These are phyloP conservation scores for Phytophthora multivora DNA, from an alignment of 352 stramenopile species.

Conservation along the genomic window DNA sequence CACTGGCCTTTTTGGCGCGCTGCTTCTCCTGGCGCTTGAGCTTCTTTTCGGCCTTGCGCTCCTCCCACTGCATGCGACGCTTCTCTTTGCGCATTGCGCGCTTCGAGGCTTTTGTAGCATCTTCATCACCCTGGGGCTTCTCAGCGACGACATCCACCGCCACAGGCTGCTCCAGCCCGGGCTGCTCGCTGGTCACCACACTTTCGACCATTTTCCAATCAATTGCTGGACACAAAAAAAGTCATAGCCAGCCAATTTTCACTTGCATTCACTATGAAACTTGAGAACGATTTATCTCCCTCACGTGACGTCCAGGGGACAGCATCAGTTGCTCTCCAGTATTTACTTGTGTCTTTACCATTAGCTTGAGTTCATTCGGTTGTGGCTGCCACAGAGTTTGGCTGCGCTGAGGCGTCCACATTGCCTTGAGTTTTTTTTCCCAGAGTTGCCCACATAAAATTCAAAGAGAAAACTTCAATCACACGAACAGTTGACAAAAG, in stretches of 20 bases:
- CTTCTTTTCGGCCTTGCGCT: constrained; percentile 90
- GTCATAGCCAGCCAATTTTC: constrained; percentile 16
- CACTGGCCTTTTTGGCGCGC: constrained; percentile 36
- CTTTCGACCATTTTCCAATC: constrained; percentile 4
- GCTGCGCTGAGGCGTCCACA: neutral
- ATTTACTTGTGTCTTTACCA: neutral
- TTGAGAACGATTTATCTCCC: too few species aligned
- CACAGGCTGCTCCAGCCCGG: neutral
- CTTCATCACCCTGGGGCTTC: neutral
- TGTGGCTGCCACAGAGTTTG: constrained; percentile 3
- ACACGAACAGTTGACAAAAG: constrained; percentile 27
- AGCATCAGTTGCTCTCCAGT: too few species aligned
- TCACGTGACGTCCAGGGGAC: too few species aligned
- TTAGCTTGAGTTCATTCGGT: neutral
- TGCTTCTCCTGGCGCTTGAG: constrained; percentile 60
- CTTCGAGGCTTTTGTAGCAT: constrained; percentile 44
- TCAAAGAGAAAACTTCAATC: constrained; percentile 21
- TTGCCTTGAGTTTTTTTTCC: neutral
- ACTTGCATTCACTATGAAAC: constrained; percentile 1
- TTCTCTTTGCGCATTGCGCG: constrained; percentile 64
- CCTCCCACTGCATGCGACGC: constrained; percentile 66
- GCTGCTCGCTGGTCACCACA: neutral
- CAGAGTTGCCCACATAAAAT: constrained; percentile 9
- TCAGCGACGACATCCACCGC: constrained; percentile 3
- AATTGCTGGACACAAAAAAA: neutral